These are phyloP conservation scores for Tirmania nivea DNA, from an alignment of 495 filamentous ascomycete genomes.

Conservation along the genomic window DNA sequence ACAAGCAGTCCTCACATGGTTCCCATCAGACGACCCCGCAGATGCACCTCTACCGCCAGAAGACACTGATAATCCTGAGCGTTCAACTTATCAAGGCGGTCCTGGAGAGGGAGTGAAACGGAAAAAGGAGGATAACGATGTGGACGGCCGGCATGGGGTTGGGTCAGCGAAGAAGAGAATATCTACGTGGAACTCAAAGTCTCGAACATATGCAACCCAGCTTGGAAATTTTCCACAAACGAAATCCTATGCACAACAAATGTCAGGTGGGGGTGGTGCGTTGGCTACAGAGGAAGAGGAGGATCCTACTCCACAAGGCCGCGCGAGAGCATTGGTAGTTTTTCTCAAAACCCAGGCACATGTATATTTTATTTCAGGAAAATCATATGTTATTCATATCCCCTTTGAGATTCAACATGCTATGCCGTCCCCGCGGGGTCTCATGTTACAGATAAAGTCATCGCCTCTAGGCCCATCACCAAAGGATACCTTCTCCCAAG, in stretches of 20 bases:
- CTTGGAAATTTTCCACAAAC: constrained; percentile 18
- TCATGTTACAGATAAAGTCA: constrained; percentile 63
- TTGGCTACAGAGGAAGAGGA: constrained; percentile 3
- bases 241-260: not conserved
- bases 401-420: constrained; percentile 84
- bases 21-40: constrained; percentile 35
- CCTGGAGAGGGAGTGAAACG: constrained; percentile 16
- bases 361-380: constrained; percentile 72
- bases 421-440: constrained; percentile 56
- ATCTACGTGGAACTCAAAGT: constrained; percentile 18
- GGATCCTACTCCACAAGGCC: constrained; percentile 2
- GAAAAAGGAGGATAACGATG: constrained; percentile 15
- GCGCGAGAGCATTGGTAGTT: constrained; percentile 60
- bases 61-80: constrained; percentile 13
- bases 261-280: constrained; percentile 6
- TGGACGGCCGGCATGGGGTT: constrained; percentile 5
- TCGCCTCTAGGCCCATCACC: constrained; percentile 15
- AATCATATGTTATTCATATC: constrained; percentile 75
- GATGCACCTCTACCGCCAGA: constrained; percentile 3
- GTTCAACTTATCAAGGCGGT: constrained; percentile 10
- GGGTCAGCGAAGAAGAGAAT: constrained; percentile 12
- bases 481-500: constrained; percentile 15
- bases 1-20: constrained; percentile 68
- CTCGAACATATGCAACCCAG: constrained; percentile 18
- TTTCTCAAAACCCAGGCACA: constrained; percentile 85